A percentile compares a stretch with the other conserved stretches of the same genome.
Conservation (phyloP, 495 filamentous ascomycete species). For the Penicillium canariense region DNA sequence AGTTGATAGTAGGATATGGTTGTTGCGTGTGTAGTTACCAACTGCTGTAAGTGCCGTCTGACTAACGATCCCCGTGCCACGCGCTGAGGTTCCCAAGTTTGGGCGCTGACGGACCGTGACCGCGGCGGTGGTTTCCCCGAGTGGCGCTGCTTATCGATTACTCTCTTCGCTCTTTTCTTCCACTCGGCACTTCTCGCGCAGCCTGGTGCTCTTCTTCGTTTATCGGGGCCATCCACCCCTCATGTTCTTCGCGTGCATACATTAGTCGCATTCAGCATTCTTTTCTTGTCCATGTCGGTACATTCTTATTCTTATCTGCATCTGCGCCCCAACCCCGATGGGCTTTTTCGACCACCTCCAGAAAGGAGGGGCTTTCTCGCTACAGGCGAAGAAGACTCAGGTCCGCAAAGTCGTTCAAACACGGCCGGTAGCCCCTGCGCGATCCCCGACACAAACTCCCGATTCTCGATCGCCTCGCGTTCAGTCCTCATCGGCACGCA, state of each 20-base stretch:
- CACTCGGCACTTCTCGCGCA: neutral
- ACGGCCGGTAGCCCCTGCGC: conserved; percentile 33
- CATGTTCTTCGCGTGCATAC: conserved; percentile 20
- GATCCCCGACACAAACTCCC: conserved; percentile 28
- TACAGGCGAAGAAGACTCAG: conserved; percentile 50
- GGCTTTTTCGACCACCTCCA: conserved; percentile 57
- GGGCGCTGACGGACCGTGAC: neutral
- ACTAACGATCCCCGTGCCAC: neutral
- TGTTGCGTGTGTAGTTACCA: neutral
- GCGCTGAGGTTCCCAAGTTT: neutral
- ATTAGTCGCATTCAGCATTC: conserved; percentile 14
- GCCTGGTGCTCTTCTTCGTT: neutral
- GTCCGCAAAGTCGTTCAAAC: conserved; percentile 49
- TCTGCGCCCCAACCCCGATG: conserved; percentile 31
- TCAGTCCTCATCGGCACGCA: conserved; percentile 25
- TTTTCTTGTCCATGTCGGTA: conserved; percentile 6
- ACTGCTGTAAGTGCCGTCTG: neutral
- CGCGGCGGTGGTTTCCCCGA: conserved; percentile 21
- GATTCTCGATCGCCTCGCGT: conserved; percentile 21
- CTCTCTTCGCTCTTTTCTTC: conserved; percentile 3
- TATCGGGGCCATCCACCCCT: conserved; percentile 1
- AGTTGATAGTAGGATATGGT: too few relatives aligned
- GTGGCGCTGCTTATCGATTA: conserved; percentile 35
- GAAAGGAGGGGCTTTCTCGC: conserved; percentile 49
- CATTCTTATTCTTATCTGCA: conserved; percentile 12